Percentiles rank a stretch among this genome's conserved stretches.
Evolutionary conservation across 371 early-diverging fungal genomes (phyloP).

Genomic region (Encephalitozoon cuniculi): DNA sequence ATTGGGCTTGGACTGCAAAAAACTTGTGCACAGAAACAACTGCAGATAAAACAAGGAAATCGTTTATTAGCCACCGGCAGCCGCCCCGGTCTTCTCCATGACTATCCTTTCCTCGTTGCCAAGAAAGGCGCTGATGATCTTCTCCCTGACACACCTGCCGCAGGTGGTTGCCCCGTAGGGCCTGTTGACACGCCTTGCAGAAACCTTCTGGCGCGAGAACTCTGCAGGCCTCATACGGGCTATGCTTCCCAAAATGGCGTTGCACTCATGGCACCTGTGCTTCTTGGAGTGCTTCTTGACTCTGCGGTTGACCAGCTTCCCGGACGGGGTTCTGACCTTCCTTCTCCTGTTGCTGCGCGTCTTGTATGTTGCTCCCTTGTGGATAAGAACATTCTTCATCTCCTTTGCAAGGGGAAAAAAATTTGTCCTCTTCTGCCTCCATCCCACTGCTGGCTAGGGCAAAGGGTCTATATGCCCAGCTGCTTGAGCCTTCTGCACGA

Average conservation of each 20-base stretch:
- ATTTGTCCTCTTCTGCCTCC: background rate
- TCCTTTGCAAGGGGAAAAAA: conserved; percentile 2
- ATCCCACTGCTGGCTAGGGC: no score
- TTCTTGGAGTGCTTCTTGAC: conserved; percentile 53
- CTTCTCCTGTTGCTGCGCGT: conserved; percentile 53
- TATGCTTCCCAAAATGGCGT: conserved; percentile 46
- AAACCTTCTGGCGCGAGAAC: conserved; percentile 54
- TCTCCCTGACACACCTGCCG: conserved; percentile 54
- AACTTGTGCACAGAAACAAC: background rate
- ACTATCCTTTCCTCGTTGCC: conserved; percentile 56
- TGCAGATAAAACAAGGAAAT: background rate
- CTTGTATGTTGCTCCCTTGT: conserved; percentile 53
- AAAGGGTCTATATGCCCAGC: background rate
- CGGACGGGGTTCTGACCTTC: conserved; percentile 36
- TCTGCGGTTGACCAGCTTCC: conserved; percentile 39
- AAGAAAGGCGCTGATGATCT: conserved; percentile 55
- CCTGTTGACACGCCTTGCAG: conserved; percentile 57
- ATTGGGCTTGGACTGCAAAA: background rate
- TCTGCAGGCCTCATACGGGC: conserved; percentile 57
- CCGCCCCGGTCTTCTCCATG: conserved; percentile 7
- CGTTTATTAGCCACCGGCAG: background rate
- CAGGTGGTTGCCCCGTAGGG: conserved; percentile 55
- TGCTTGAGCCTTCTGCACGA: background rate
- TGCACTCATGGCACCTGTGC: conserved; percentile 60
- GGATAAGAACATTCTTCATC: conserved; percentile 25